A percentile compares a stretch with the other conserved stretches of the same genome.
Evolutionary conservation across 768 basidiomycete genomes (phyloP).

Genomic region (Lentinula boryana): DNA sequence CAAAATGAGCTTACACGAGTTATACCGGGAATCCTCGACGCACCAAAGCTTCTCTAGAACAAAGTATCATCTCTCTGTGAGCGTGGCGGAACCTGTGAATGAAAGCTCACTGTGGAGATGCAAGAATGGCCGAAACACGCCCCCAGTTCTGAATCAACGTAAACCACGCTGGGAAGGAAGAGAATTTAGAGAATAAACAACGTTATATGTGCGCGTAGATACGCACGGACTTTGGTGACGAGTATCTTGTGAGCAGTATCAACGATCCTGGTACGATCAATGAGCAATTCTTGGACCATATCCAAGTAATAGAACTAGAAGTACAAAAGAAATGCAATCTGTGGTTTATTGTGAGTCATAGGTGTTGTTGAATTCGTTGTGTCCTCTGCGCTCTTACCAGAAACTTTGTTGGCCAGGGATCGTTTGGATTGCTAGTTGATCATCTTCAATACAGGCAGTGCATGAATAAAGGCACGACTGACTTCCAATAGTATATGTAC

Average conservation of each 20-base stretch:
- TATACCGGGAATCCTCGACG: neutral
- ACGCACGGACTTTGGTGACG: slow-evolving; percentile 11
- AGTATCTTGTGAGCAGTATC: slow-evolving; percentile 12
- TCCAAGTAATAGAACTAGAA: neutral
- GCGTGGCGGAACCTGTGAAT: neutral
- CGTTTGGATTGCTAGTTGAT: slow-evolving; percentile 8
- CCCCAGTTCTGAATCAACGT: slow-evolving; percentile 11
- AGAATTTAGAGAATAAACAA: neutral
- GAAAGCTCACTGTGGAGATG: slow-evolving; percentile 8
- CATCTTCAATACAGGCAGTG: neutral
- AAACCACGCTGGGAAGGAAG: slow-evolving; percentile 8
- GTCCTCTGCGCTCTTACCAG: neutral
- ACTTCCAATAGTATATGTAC: slow-evolving; percentile 13
- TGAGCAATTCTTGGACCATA: neutral
- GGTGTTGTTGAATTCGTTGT: neutral
- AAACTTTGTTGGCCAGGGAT: slow-evolving; percentile 6
- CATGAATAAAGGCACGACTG: neutral
- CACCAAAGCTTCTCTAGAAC: neutral
- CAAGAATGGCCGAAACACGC: slow-evolving; percentile 11
- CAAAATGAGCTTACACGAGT: neutral
- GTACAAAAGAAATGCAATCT: neutral
- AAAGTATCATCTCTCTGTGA: neutral
- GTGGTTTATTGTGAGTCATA: neutral
- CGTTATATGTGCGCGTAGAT: neutral
- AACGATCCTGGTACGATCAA: slow-evolving; percentile 2